These are phyloP conservation scores for Lunasporangiospora selenospora DNA, from an alignment of 192 early-diverging fungal genomes.

Conservation along the genomic window DNA sequence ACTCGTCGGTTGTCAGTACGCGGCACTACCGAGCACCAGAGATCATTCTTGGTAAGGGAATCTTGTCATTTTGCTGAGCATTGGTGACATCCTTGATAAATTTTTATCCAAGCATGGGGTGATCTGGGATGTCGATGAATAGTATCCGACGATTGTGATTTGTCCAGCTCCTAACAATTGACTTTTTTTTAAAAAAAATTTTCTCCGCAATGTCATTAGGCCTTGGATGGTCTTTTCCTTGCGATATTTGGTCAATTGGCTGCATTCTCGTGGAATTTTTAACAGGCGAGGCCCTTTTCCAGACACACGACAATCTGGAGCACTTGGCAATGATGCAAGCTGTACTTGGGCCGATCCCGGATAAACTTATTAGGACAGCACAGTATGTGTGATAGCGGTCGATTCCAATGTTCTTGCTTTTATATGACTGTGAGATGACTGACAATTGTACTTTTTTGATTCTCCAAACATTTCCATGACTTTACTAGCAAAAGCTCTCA, in stretches of 20 bases:
- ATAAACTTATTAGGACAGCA: conserved; percentile 62
- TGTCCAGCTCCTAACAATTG: too few species aligned
- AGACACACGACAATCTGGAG: conserved; percentile 97
- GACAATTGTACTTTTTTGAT: background rate
- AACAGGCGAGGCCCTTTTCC: conserved; percentile 95
- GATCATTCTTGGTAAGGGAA: conserved; percentile 81
- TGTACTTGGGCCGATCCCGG: conserved; percentile 81
- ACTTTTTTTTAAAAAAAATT: too few species aligned
- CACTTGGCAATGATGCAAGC: conserved; percentile 98
- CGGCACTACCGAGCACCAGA: conserved; percentile 98
- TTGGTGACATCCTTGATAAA: too few species aligned
- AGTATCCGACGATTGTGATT: too few species aligned
- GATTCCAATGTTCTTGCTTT: background rate
- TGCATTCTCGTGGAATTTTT: conserved; percentile 96
- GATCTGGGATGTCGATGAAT: too few species aligned
- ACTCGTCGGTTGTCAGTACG: conserved; percentile 91
- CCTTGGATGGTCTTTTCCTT: conserved; percentile 94
- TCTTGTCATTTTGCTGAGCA: background rate
- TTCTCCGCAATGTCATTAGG: too few species aligned
- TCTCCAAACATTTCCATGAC: conserved; percentile 5
- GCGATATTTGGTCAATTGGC: conserved; percentile 98
- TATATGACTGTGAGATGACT: background rate
- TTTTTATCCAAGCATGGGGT: too few species aligned
- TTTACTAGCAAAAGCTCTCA: conserved; percentile 44
- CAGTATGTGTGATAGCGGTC: conserved; percentile 18